Evolutionary conservation across 495 filamentous ascomycete genomes (phyloP), one percentile per base, ranked within the genome.

Genomic region (Hypomontagnella monticulosa): DNA sequence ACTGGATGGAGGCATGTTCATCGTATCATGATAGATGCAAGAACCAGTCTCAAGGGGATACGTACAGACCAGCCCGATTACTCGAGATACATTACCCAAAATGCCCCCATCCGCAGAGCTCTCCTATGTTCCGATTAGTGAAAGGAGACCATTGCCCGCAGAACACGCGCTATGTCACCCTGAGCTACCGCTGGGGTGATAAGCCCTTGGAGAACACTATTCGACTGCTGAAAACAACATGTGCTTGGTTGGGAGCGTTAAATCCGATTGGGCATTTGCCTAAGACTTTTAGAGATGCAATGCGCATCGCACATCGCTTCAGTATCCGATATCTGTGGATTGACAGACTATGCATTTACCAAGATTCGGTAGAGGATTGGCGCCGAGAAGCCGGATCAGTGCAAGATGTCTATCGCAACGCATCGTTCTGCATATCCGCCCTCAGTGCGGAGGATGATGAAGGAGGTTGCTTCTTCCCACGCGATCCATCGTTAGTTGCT

Each of bases 341-440:
- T 18, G 53, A 57, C 16, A 33, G 53, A 9, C 30, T 57, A 1
- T 57, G 53, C 12, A 57, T 57, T 12, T 57, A 37, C 15, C 53
- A 57, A n/a, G 53, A 57, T 23, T 46, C 41, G 11, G 5, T 6
- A 16, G 53, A 57, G 46, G 53, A 57, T 23, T 57, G 53, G 53
- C 41, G 30, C 11, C 37, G 37, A 34, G 53, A 57, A 15, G 53
- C 53, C 14, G 30, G 41, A 20, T 46, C 41, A 43, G 23, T 57
- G 53, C 53, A 34, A 37, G 53, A 47, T 6, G 53, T 57, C 16
- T 57, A 57, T 37, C 53, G 53, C 6, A 57, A 57, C 15, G 40
- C 40, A 23, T 57, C 41, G 4, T 47, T 57, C 41, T 57, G 53
- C 12, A 57, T 57, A 4, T 57, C 53, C 2, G 53, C 53, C 7